Evolutionary conservation across 192 early-diverging fungal species (phyloP).

Genomic region (Gryganskiella cystojenkinii): DNA sequence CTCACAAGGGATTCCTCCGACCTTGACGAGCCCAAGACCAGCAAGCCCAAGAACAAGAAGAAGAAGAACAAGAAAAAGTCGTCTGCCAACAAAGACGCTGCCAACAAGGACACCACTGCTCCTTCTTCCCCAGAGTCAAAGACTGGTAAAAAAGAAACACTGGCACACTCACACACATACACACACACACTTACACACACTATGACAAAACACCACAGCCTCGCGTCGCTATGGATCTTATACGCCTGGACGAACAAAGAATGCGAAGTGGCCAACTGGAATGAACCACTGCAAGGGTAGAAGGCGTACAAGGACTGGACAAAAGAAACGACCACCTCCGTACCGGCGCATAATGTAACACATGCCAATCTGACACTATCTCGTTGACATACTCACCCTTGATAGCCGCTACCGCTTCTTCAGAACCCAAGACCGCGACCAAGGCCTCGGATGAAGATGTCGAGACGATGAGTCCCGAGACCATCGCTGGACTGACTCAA

Average conservation of each 20-base stretch:
- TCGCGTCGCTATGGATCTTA: no score
- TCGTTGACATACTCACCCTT: no score
- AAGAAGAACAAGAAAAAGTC: conserved; percentile 53
- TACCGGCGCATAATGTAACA: no score
- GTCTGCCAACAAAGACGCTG: conserved; percentile 26
- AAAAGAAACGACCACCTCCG: conserved; percentile 4
- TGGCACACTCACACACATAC: not conserved
- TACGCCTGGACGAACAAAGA: no score
- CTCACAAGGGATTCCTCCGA: conserved; percentile 54
- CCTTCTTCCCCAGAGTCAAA: conserved; percentile 18
- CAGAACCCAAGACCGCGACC: conserved; percentile 17
- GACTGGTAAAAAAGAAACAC: conserved; percentile 5
- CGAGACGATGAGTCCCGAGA: conserved; percentile 47
- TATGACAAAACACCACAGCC: no score
- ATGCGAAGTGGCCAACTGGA: no score
- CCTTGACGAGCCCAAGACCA: conserved; percentile 53
- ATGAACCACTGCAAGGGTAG: no score
- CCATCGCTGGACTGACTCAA: conserved; percentile 44
- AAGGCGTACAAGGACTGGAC: not conserved
- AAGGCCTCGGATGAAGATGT: conserved; percentile 31
- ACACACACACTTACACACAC: not conserved
- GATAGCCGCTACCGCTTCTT: conserved; percentile 14
- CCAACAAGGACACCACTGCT: conserved; percentile 28
- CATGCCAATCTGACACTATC: no score
- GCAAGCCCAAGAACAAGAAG: conserved; percentile 56